A percentile compares a stretch with the other conserved stretches of the same genome.
phyloP scores from a whole-genome alignment of 208 protist genomes.

The Herpetomonas tarakana region DNA sequence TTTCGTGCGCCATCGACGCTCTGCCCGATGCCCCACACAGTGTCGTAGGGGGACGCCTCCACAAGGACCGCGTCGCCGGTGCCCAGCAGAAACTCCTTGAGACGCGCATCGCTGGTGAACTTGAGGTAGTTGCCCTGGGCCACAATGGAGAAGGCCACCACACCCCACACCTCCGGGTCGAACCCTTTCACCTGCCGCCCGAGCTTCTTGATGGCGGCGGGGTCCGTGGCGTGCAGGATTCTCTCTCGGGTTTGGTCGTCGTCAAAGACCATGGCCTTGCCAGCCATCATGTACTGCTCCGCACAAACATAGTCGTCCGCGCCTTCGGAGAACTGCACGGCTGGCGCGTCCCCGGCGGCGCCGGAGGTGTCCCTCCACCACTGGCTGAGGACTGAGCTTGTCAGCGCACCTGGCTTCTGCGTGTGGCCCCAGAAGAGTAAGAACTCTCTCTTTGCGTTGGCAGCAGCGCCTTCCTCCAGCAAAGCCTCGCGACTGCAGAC shows the following conservation, averaged over 20 bases:
- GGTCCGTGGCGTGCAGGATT: not conserved
- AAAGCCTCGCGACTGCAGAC: not conserved
- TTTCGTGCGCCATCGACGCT: not conserved
- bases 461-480: not conserved
- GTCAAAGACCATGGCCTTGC: not conserved
- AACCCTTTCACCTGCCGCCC: not conserved
- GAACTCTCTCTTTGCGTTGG: not conserved
- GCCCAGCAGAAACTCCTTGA: not conserved
- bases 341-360: too few relatives aligned
- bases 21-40: not conserved
- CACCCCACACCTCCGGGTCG: not conserved
- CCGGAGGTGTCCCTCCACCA: not conserved
- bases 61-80: not conserved
- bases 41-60: not conserved
- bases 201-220: not conserved
- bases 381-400: not conserved
- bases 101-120: not conserved
- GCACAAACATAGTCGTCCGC: not conserved
- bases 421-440: not conserved
- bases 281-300: not conserved
- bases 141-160: not conserved
- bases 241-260: not conserved
- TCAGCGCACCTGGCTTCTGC: not conserved
- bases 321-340: not conserved
- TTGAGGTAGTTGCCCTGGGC: not conserved